Conservation (phyloP, 2,329 filamentous ascomycete genomes). For the Zymoseptoria pseudotritici region DNA sequence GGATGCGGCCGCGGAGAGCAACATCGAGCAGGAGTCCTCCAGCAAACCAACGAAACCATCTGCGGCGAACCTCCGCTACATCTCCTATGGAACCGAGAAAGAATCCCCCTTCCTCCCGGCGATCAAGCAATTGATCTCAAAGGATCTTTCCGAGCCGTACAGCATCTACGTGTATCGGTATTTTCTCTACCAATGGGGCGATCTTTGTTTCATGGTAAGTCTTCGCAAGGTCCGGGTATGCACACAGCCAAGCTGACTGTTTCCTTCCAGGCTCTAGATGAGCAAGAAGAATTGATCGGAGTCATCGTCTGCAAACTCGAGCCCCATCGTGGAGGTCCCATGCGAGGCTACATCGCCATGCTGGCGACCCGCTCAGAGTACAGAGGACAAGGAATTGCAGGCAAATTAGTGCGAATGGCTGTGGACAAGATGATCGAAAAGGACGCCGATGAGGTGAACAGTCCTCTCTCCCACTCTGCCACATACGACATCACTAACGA, state of each 20-base stretch:
- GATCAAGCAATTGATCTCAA: slow-evolving; percentile 88
- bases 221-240: neutral
- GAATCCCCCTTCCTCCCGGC: slow-evolving; percentile 67
- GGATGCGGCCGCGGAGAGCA: slow-evolving; percentile 2
- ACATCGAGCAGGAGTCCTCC: neutral
- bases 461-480: neutral
- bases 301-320: slow-evolving; percentile 95
- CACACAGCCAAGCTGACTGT: neutral
- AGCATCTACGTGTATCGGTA: slow-evolving; percentile 99
- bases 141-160: slow-evolving; percentile 94
- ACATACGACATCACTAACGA: neutral
- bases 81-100: slow-evolving; percentile 52
- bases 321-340: slow-evolving; percentile 73
- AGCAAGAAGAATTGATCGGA: slow-evolving; percentile 63
- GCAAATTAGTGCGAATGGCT: slow-evolving; percentile 76
- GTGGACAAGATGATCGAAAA: slow-evolving; percentile 83
- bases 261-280: slow-evolving; percentile 43
- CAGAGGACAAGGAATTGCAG: slow-evolving; percentile 77
- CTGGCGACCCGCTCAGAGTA: slow-evolving; percentile 77
- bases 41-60: neutral
- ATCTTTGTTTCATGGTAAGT: slow-evolving; percentile 87
- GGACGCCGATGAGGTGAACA: slow-evolving; percentile 68
- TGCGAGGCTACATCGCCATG: slow-evolving; percentile 97
- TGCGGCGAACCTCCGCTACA: slow-evolving; percentile 36
- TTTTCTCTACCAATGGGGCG: slow-evolving; percentile 94